Base-by-base conservation (phyloP, 108 stramenopile species). In the Pseudonitzschia delicatissima region DNA sequence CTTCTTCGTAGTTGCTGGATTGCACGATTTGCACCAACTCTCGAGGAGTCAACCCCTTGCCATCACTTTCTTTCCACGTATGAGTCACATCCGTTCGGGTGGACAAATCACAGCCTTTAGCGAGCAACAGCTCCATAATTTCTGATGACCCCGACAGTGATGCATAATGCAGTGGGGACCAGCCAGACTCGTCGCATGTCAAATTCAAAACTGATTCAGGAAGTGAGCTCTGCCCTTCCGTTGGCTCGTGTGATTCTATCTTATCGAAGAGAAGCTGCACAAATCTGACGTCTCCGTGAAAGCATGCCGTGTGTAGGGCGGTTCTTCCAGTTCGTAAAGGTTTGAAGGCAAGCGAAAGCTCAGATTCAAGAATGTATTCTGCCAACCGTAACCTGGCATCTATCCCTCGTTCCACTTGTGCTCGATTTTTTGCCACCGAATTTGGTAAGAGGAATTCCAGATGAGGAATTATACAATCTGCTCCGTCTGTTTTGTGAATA, bases 131-230 rank as follows among this genome's bases (percentile, higher is more conserved):
- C 69, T 93, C 88, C 57, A 93, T 33, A 21, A 78, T 69, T 26
- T 72, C 71, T 34, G 51, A 57, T n/a, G 83, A 82, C 33, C 88
- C 88, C 0, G 82, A 79, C 20, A 82, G 72, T 12, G 69, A 73
- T 6, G 92, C 88, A 69, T 93, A 93, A 75, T 90, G 87, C 32
- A 90, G 57, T n/a, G 87, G 79, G 28, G 83, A 73, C 83, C 82
- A 93, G 13, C 92, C 92, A 27, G 81, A 88, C 47, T 92, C 91
- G n/a, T 67, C 31, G 60, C 91, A 92, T 4, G 71, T 66, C 25
- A 42, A 35, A 67, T 87, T 76, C 45, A 87, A 37, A 48, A 64
- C 74, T 11, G 45, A 50, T 0, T 60, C 6, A n/a, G 45, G 51
- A 2, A 59, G 0, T 0, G 18, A 26, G 44, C 12, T 37, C 28